Conservation (phyloP, 2,329 filamentous ascomycete species). For the Blumeria hordei region DNA sequence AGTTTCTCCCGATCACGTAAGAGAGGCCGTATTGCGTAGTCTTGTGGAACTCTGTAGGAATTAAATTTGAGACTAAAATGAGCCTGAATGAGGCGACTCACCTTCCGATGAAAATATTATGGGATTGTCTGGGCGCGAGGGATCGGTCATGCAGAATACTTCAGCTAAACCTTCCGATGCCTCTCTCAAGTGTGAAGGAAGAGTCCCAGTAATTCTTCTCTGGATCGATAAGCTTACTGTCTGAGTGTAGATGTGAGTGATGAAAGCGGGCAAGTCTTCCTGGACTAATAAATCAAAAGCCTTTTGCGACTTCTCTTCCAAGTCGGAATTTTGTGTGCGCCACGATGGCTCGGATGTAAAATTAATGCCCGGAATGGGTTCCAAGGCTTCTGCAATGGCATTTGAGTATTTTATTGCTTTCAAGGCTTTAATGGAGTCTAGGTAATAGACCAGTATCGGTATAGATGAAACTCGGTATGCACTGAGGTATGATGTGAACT, state of each 20-base stretch:
- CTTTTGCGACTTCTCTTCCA: conserved; percentile 37
- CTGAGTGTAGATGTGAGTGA: conserved; percentile 43
- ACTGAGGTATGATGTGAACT: conserved; percentile 43
- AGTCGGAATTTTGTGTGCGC: conserved; percentile 28
- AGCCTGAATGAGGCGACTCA: conserved; percentile 13
- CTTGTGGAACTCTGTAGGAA: conserved; percentile 38
- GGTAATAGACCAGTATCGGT: conserved; percentile 43
- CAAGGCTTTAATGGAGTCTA: conserved; percentile 46
- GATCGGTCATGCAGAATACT: conserved; percentile 55
- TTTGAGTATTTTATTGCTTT: conserved; percentile 50
- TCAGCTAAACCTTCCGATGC: conserved; percentile 54
- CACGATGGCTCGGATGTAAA: conserved; percentile 27
- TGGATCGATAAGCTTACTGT: conserved; percentile 47
- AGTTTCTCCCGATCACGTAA: conserved; percentile 53
- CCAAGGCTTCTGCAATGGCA: conserved; percentile 35
- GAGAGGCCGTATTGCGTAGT: conserved; percentile 53
- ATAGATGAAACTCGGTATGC: conserved; percentile 34
- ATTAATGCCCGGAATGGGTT: conserved; percentile 27
- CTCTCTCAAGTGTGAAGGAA: conserved; percentile 37
- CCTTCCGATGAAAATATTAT: conserved; percentile 58
- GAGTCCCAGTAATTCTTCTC: conserved; percentile 39
- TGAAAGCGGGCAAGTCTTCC: conserved; percentile 48
- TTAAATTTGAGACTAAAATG: background rate
- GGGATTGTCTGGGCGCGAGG: conserved; percentile 47
- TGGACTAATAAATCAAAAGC: conserved; percentile 39